Evolutionary conservation across 768 basidiomycete species (phyloP).

Genomic region (Boletus edulis): DNA sequence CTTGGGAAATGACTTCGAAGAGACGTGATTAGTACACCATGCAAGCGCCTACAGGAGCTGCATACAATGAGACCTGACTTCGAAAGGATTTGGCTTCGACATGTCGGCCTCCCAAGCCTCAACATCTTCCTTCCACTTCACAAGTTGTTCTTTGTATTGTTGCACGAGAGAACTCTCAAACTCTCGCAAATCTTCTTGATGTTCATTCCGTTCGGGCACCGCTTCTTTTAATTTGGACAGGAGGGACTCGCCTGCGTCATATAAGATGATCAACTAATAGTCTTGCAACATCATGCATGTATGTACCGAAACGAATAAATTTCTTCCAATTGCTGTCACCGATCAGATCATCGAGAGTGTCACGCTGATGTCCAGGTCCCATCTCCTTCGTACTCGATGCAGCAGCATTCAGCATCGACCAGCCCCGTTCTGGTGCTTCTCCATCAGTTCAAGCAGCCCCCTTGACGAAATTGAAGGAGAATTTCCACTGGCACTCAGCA

Average conservation of each 20-base stretch:
- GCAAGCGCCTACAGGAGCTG: no score
- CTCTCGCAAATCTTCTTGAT: slow-evolving; percentile 1
- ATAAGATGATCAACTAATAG: no score
- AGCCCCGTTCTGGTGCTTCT: slow-evolving; percentile 36
- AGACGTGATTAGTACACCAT: no score
- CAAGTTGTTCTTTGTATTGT: neutral
- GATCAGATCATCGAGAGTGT: slow-evolving; percentile 37
- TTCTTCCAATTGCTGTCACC: slow-evolving; percentile 40
- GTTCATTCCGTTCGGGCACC: slow-evolving; percentile 4
- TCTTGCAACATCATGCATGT: no score
- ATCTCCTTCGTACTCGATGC: slow-evolving; percentile 24
- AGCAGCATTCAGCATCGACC: slow-evolving; percentile 33
- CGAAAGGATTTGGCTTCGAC: slow-evolving; percentile 7
- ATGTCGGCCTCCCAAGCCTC: slow-evolving; percentile 9
- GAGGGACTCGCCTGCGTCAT: neutral
- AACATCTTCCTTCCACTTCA: neutral
- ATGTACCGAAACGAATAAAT: slow-evolving; percentile 23
- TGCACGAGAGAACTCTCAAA: neutral
- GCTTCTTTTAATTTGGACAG: neutral
- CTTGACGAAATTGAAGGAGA: slow-evolving; percentile 28
- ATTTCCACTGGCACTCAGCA: slow-evolving; percentile 26
- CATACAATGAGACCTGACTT: neutral
- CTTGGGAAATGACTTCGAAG: no score
- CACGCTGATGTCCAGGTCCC: slow-evolving; percentile 31
- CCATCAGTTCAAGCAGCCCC: slow-evolving; percentile 7